Evolutionary conservation across 1,284 basidiomycete species (phyloP).

Genomic region (Pascua sp.): DNA sequence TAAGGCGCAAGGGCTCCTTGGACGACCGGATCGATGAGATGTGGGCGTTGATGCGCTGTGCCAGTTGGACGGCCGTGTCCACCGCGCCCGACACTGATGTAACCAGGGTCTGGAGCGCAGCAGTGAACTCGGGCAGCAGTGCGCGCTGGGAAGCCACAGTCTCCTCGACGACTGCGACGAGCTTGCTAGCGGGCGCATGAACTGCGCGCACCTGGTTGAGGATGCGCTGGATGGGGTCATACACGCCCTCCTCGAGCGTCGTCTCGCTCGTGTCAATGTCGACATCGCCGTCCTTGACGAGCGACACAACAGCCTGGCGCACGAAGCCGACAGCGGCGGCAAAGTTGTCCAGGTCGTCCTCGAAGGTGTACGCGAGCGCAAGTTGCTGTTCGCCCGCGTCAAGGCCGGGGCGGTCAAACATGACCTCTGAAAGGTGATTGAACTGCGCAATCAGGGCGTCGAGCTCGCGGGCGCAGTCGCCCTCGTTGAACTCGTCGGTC

Average conservation of each 20-base stretch:
- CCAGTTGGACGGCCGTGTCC: conserved; percentile 87
- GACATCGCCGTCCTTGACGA: conserved; percentile 71
- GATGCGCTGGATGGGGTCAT: conserved; percentile 73
- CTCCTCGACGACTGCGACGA: conserved; percentile 77
- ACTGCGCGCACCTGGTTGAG: conserved; percentile 75
- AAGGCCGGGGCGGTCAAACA: conserved; percentile 73
- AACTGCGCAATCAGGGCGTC: conserved; percentile 81
- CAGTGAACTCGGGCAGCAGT: conserved; percentile 65
- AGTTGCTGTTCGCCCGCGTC: conserved; percentile 84
- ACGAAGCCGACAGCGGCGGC: conserved; percentile 81
- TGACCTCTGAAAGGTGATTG: conserved; percentile 80
- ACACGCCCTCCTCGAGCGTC: conserved; percentile 67
- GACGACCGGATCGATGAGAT: conserved; percentile 67
- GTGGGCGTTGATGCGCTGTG: conserved; percentile 78
- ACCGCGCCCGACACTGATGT: conserved; percentile 73
- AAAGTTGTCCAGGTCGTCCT: conserved; percentile 87
- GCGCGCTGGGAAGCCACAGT: conserved; percentile 67
- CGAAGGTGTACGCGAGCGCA: conserved; percentile 73
- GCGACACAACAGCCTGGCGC: conserved; percentile 71
- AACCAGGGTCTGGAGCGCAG: conserved; percentile 67
- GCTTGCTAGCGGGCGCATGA: conserved; percentile 79
- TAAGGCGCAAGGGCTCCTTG: conserved; percentile 71
- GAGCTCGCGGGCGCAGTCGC: conserved; percentile 85
- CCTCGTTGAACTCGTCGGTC: conserved; percentile 83
- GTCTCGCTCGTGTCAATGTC: conserved; percentile 67